Conservation (phyloP, 1,284 basidiomycete species). For the Microbotryum violaceum region DNA sequence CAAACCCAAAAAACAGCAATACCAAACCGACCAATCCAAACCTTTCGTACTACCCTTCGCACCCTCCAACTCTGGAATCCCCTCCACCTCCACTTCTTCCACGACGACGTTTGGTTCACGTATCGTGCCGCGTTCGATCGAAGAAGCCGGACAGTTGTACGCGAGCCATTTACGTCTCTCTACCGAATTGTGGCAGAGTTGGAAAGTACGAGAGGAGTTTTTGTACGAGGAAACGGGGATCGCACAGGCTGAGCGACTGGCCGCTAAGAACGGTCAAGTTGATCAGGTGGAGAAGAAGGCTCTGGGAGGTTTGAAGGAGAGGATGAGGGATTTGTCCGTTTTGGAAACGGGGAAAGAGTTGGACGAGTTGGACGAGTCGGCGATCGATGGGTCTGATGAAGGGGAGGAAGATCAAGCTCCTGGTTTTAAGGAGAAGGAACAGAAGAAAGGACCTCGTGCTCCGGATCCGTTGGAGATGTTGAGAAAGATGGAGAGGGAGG, state of each 20-base stretch:
- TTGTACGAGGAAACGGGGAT: slow-evolving; percentile 88
- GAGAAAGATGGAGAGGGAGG: slow-evolving; percentile 52
- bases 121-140: slow-evolving; percentile 85
- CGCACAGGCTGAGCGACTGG: slow-evolving; percentile 52
- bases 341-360: not conserved
- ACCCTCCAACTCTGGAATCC: slow-evolving; percentile 36
- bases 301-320: slow-evolving; percentile 7
- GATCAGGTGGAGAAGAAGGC: slow-evolving; percentile 26
- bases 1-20: slow-evolving; percentile 96
- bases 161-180: slow-evolving; percentile 84
- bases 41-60: slow-evolving; percentile 97
- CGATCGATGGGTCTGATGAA: not conserved
- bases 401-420: not conserved
- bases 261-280: slow-evolving; percentile 19
- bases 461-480: slow-evolving; percentile 36
- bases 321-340: slow-evolving; percentile 18
- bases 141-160: slow-evolving; percentile 89
- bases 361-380: not conserved
- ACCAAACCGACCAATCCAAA: slow-evolving; percentile 89
- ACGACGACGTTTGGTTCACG: slow-evolving; percentile 40
- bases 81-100: slow-evolving; percentile 34
- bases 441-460: slow-evolving; percentile 39
- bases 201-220: slow-evolving; percentile 88
- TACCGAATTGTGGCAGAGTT: slow-evolving; percentile 84
- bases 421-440: slow-evolving; percentile 35